These are phyloP conservation scores for Aspergillus aculeatus DNA, from an alignment of 2,329 filamentous ascomycete genomes.

Conservation along the genomic window DNA sequence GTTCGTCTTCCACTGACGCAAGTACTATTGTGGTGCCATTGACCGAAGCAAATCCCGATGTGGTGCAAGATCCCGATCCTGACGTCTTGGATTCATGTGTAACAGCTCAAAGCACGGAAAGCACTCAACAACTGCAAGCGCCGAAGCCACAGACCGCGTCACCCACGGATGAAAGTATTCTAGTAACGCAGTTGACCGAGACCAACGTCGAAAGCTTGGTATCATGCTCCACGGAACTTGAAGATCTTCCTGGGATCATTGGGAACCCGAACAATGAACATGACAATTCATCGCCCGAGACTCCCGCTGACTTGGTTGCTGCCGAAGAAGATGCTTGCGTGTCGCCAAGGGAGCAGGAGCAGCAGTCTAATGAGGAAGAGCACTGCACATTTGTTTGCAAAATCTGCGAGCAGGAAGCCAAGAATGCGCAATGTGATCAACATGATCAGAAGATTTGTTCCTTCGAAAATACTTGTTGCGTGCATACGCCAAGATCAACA, in stretches of 20 bases:
- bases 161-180: neutral
- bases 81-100: neutral
- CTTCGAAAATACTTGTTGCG: slow-evolving; percentile 19
- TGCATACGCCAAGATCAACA: slow-evolving; percentile 12
- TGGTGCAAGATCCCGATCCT: too few relatives aligned
- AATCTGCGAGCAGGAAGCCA: neutral
- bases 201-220: neutral
- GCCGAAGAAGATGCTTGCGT: neutral
- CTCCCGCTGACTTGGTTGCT: neutral
- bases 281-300: neutral
- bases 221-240: neutral
- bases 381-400: neutral
- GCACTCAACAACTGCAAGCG: neutral
- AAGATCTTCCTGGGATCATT: neutral
- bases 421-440: neutral
- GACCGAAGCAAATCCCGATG: too few relatives aligned
- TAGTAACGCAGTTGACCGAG: neutral
- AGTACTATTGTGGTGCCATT: too few relatives aligned
- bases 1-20: neutral
- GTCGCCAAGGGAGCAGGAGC: neutral
- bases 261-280: neutral
- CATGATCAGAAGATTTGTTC: slow-evolving; percentile 15
- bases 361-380: neutral
- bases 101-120: neutral
- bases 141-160: neutral